These are phyloP conservation scores for Rhinocladiella mackenziei DNA, from an alignment of 2,329 filamentous ascomycete species.

Conservation along the genomic window DNA sequence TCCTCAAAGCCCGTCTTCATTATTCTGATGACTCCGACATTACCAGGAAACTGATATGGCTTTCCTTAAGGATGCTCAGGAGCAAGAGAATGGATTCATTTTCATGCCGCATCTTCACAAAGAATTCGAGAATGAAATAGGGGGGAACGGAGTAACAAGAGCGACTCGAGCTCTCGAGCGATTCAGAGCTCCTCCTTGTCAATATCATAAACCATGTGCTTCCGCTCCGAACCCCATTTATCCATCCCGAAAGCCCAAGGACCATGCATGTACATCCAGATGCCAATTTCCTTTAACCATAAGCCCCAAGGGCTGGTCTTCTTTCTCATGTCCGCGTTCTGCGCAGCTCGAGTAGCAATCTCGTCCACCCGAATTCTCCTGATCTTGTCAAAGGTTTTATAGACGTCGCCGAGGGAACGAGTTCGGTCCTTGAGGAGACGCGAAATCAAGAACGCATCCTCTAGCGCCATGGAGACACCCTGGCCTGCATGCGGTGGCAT, in stretches of 20 bases:
- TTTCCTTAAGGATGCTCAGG: too few relatives aligned
- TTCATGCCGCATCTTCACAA: too few relatives aligned
- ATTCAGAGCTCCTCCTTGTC: constrained; percentile 24
- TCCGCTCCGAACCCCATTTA: constrained; percentile 26
- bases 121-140: neutral
- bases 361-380: constrained; percentile 34
- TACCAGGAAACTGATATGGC: too few relatives aligned
- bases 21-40: too few relatives aligned
- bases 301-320: constrained; percentile 29
- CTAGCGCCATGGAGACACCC: constrained; percentile 17
- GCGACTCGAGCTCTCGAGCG: neutral
- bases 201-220: constrained; percentile 35
- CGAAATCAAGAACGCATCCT: constrained; percentile 17
- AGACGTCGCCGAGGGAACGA: constrained; percentile 24
- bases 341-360: constrained; percentile 29
- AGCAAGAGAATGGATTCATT: too few relatives aligned
- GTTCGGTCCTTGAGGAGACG: neutral
- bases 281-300: constrained; percentile 31
- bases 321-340: constrained; percentile 30
- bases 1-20: too few relatives aligned
- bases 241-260: constrained; percentile 27
- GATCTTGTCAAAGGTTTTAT: constrained; percentile 31
- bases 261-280: constrained; percentile 22
- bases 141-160: neutral
- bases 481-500: constrained; percentile 19